These are phyloP conservation scores for Phytophthora hibernalis DNA, from an alignment of 352 stramenopile genomes.

Conservation along the genomic window DNA sequence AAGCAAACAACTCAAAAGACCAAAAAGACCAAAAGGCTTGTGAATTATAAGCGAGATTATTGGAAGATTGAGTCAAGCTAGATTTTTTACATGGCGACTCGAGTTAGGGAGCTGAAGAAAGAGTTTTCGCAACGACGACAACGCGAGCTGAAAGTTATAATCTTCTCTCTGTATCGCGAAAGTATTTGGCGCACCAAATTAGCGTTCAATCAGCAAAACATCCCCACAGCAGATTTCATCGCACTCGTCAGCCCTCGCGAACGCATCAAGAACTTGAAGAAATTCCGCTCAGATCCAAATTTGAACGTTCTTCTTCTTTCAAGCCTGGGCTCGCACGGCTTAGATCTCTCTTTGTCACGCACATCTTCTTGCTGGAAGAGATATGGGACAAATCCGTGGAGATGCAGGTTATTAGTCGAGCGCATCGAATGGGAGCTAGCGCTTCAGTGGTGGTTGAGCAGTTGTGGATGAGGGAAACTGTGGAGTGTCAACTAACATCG, in stretches of 20 bases:
- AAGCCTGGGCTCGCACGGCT: constrained; percentile 93
- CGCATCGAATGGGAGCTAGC: constrained; percentile 94
- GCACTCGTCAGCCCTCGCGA: constrained; percentile 33
- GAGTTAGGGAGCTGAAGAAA: constrained; percentile 55
- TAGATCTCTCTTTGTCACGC: constrained; percentile 97
- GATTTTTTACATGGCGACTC: constrained; percentile 61
- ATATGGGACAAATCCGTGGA: constrained; percentile 96
- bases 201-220: constrained; percentile 61
- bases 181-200: constrained; percentile 72
- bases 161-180: constrained; percentile 79
- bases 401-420: constrained; percentile 95
- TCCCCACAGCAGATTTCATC: constrained; percentile 67
- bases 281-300: constrained; percentile 56
- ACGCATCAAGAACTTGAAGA: constrained; percentile 52
- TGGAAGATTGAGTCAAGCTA: no score
- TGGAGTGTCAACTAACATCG: constrained; percentile 68
- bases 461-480: constrained; percentile 79
- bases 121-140: constrained; percentile 35
- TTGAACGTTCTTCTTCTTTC: constrained; percentile 93
- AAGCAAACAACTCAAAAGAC: constrained; percentile 3
- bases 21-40: constrained; percentile 8
- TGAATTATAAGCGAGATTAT: no score
- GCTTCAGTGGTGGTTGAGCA: constrained; percentile 93
- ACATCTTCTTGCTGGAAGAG: constrained; percentile 97
- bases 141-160: constrained; percentile 63